A percentile compares a stretch with the other conserved stretches of the same genome.
Evolutionary conservation across 2,329 filamentous ascomycete species (phyloP).

Genomic region (Rachicladosporium sp.): DNA sequence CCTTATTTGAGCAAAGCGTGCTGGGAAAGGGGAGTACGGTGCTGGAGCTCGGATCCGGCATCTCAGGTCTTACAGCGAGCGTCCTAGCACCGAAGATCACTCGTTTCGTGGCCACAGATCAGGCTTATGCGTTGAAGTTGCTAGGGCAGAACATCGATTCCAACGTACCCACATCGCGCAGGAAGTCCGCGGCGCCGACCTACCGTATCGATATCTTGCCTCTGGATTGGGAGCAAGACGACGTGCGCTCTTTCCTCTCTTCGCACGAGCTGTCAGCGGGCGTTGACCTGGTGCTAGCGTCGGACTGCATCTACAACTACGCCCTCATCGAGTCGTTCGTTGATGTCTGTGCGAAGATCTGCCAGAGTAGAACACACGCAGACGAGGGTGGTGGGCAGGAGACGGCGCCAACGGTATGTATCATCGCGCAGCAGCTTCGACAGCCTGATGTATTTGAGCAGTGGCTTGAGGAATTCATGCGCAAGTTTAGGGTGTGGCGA

Average conservation of each 20-base stretch:
- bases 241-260: slow-evolving; percentile 34
- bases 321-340: slow-evolving; percentile 65
- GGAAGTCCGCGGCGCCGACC: not conserved
- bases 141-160: slow-evolving; percentile 63
- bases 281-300: slow-evolving; percentile 55
- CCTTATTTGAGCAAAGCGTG: slow-evolving; percentile 43
- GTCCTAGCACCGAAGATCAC: slow-evolving; percentile 49
- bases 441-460: slow-evolving; percentile 72
- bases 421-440: slow-evolving; percentile 82
- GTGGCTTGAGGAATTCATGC: slow-evolving; percentile 61
- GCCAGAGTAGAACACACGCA: too few species aligned
- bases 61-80: slow-evolving; percentile 67
- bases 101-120: slow-evolving; percentile 73
- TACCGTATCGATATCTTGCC: slow-evolving; percentile 13
- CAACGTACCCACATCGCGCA: slow-evolving; percentile 32
- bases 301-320: slow-evolving; percentile 94
- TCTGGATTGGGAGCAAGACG: slow-evolving; percentile 71
- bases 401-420: slow-evolving; percentile 61
- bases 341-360: slow-evolving; percentile 64
- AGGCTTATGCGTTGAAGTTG: slow-evolving; percentile 67
- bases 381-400: too few species aligned
- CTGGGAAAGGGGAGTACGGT: slow-evolving; percentile 46
- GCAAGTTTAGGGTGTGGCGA: slow-evolving; percentile 62
- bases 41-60: slow-evolving; percentile 79
- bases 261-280: slow-evolving; percentile 31